These are phyloP conservation scores for Kernera saxatilis DNA, from an alignment of 345 rosid species.

Conservation along the genomic window DNA sequence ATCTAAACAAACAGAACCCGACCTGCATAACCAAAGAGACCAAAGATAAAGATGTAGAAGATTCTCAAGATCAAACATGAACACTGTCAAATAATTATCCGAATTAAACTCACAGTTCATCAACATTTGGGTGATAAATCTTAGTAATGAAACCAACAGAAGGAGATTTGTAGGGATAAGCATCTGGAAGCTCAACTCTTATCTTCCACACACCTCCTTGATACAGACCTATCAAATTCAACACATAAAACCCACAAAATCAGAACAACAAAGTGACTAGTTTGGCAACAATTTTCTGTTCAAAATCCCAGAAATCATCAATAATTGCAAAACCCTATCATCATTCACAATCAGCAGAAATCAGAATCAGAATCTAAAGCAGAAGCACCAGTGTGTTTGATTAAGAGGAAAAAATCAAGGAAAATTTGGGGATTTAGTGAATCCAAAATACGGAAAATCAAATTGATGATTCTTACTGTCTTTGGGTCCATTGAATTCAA, in stretches of 20 bases:
- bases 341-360: neutral
- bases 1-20: conserved; percentile 95
- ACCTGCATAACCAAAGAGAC: conserved; percentile 49
- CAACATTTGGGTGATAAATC: conserved; percentile 98
- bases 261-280: neutral
- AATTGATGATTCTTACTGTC: conserved; percentile 53
- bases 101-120: conserved; percentile 72
- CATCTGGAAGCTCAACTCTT: conserved; percentile 96
- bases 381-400: neutral
- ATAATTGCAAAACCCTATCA: conserved; percentile 3
- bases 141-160: conserved; percentile 91
- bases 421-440: neutral
- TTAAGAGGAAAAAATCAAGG: neutral
- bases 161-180: conserved; percentile 98
- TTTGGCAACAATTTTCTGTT: neutral
- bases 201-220: conserved; percentile 94
- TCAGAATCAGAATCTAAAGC: neutral
- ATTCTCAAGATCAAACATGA: neutral
- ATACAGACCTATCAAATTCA: conserved; percentile 60
- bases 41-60: neutral
- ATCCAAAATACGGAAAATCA: neutral
- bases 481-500: conserved; percentile 94
- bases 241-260: neutral
- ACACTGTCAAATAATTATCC: neutral
- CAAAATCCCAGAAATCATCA: neutral